Percentiles rank a stretch among this genome's conserved stretches.
Evolutionary conservation across 2,329 filamentous ascomycete species (phyloP).

Genomic region (Cercospora zeae-maydis): DNA sequence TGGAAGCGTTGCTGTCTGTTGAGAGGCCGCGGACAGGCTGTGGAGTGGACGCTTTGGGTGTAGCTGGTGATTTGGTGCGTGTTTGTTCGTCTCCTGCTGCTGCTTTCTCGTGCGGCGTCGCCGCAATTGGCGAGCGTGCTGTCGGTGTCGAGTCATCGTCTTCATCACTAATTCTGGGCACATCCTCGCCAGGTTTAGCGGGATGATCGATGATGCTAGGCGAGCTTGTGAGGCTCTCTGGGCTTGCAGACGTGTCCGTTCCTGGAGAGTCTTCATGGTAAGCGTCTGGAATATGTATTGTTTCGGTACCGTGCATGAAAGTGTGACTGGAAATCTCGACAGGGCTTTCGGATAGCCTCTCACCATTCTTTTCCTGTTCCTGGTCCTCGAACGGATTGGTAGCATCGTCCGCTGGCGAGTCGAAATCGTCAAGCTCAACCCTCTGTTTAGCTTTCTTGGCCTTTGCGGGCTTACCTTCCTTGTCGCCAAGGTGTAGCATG

Average conservation of each 20-base stretch:
- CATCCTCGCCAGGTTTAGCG: conserved; percentile 22
- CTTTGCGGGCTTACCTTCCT: conserved; percentile 52
- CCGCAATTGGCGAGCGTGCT: conserved; percentile 29
- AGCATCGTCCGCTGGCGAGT: conserved; percentile 47
- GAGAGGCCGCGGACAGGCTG: conserved; percentile 21
- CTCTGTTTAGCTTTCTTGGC: conserved; percentile 59
- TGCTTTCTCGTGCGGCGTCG: neutral
- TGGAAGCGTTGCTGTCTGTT: conserved; percentile 22
- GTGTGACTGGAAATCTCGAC: conserved; percentile 57
- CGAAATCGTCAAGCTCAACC: conserved; percentile 68
- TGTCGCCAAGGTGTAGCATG: conserved; percentile 41
- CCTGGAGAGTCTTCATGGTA: conserved; percentile 22
- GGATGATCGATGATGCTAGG: conserved; percentile 34
- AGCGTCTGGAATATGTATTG: conserved; percentile 35
- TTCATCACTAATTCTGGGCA: conserved; percentile 17
- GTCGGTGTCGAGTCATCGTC: conserved; percentile 35
- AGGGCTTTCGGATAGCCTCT: conserved; percentile 63
- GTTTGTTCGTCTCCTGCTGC: neutral
- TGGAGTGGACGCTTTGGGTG: conserved; percentile 3
- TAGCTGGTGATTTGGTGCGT: neutral
- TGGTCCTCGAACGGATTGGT: conserved; percentile 43
- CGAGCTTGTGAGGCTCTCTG: conserved; percentile 30
- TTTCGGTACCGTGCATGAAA: conserved; percentile 40
- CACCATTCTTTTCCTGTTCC: conserved; percentile 30
- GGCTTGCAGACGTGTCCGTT: conserved; percentile 20